Evolutionary conservation across 2,329 filamentous ascomycete species (phyloP).

Genomic region (Periglandula ipomoeae): DNA sequence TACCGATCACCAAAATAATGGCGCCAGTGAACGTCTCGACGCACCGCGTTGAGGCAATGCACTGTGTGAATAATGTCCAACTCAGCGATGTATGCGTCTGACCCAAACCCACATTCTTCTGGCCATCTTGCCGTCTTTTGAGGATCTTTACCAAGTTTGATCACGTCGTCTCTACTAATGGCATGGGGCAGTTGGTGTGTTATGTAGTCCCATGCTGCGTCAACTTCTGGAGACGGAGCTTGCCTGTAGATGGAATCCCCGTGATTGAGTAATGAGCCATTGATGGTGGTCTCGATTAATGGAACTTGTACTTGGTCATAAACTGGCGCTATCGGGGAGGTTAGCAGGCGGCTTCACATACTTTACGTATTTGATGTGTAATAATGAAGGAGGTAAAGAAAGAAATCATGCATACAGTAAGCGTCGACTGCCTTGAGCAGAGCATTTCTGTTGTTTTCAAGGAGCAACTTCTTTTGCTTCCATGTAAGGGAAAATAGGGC

Average conservation of each 20-base stretch:
- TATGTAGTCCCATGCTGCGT: slow-evolving; percentile 14
- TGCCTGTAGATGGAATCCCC: slow-evolving; percentile 9
- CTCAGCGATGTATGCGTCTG: slow-evolving; percentile 22
- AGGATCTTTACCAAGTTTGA: slow-evolving; percentile 21
- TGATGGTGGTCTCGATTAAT: not conserved
- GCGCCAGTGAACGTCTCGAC: slow-evolving; percentile 9
- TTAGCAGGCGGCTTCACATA: too few relatives aligned
- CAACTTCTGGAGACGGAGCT: slow-evolving; percentile 12
- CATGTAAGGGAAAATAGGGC: not conserved
- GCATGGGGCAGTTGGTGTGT: slow-evolving; percentile 6
- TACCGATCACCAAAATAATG: slow-evolving; percentile 4
- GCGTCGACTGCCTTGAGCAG: not conserved
- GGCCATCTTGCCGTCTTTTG: slow-evolving; percentile 16
- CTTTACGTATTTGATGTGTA: too few relatives aligned
- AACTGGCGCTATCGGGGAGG: not conserved
- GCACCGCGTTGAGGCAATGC: slow-evolving; percentile 15
- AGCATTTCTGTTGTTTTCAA: not conserved
- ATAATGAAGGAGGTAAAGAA: too few relatives aligned
- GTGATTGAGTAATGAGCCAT: not conserved
- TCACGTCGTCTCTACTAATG: slow-evolving; percentile 17
- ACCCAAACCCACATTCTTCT: slow-evolving; percentile 19
- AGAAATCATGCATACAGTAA: not conserved
- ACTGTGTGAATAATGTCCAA: slow-evolving; percentile 20
- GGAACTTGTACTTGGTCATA: not conserved
- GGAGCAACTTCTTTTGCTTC: not conserved